phyloP scores from a whole-genome alignment of 2,329 filamentous ascomycete genomes.

The Fusarium equiseti region DNA sequence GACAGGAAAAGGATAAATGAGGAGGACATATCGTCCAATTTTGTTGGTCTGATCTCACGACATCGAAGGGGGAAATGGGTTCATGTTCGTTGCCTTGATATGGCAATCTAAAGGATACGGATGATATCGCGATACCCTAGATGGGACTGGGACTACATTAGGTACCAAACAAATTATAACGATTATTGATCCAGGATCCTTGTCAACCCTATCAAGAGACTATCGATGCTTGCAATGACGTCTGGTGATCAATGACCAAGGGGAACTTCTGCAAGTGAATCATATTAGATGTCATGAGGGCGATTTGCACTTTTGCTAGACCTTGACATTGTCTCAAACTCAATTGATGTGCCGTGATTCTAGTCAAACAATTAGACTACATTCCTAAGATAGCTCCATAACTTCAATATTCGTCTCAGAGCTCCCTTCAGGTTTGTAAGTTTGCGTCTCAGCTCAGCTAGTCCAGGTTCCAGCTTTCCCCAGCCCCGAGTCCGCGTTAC shows the following conservation, averaged over 20 bases:
- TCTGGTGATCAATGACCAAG: background rate
- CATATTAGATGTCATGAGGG: background rate
- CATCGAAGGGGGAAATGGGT: slow-evolving; percentile 4
- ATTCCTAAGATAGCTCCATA: background rate
- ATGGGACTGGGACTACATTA: slow-evolving; percentile 13
- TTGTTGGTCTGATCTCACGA: slow-evolving; percentile 24
- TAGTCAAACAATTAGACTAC: background rate
- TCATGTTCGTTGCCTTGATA: slow-evolving; percentile 18
- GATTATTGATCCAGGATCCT: background rate
- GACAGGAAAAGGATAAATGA: background rate
- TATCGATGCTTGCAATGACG: background rate
- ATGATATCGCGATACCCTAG: slow-evolving; percentile 11
- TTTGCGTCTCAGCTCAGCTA: slow-evolving; percentile 9
- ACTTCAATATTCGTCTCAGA: background rate
- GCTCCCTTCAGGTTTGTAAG: background rate
- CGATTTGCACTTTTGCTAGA: background rate
- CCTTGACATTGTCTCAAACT: background rate
- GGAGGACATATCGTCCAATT: slow-evolving; percentile 9
- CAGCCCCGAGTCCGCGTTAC: slow-evolving; percentile 3
- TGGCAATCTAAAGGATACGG: slow-evolving; percentile 15
- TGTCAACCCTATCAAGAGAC: background rate
- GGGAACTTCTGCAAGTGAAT: background rate
- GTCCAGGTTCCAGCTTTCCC: background rate
- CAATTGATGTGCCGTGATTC: background rate
- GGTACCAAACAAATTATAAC: slow-evolving; percentile 16